phyloP scores from a whole-genome alignment of 2,329 filamentous ascomycete genomes.

The Cladosporium halotolerans region DNA sequence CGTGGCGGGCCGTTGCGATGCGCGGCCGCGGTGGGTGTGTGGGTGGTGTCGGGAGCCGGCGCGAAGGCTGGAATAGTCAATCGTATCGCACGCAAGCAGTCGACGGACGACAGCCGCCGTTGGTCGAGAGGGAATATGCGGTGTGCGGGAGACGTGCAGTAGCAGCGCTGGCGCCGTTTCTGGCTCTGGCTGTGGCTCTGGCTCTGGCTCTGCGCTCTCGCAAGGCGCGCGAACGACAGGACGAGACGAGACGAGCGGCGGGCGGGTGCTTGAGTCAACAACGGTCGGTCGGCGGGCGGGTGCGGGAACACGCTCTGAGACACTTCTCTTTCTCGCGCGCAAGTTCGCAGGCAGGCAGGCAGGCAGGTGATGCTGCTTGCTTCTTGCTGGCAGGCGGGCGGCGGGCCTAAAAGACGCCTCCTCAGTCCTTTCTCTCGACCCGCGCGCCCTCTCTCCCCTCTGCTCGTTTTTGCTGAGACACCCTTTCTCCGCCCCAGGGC shows the following conservation, averaged over 20 bases:
- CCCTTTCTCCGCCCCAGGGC: constrained; percentile 10
- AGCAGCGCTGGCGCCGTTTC: constrained; percentile 4
- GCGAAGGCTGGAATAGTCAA: background rate
- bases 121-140: background rate
- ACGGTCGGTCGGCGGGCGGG: background rate
- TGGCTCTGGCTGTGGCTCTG: background rate
- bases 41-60: background rate
- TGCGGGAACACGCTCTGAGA: too few species aligned
- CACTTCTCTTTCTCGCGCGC: too few species aligned
- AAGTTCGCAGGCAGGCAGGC: too few species aligned
- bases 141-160: constrained; percentile 7
- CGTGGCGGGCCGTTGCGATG: constrained; percentile 12
- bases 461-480: constrained; percentile 13
- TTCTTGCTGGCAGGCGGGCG: background rate
- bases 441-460: background rate
- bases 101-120: background rate
- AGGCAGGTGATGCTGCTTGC: too few species aligned
- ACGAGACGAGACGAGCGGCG: background rate
- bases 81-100: background rate
- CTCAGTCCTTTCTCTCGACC: too few species aligned
- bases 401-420: constrained; percentile 9
- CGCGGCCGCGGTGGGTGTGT: background rate
- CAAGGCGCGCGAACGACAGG: background rate
- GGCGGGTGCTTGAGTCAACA: constrained; percentile 8
- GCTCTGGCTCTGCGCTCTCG: background rate